These are phyloP conservation scores for Hemileccinum impolitum DNA, from an alignment of 768 basidiomycete species.

Conservation along the genomic window DNA sequence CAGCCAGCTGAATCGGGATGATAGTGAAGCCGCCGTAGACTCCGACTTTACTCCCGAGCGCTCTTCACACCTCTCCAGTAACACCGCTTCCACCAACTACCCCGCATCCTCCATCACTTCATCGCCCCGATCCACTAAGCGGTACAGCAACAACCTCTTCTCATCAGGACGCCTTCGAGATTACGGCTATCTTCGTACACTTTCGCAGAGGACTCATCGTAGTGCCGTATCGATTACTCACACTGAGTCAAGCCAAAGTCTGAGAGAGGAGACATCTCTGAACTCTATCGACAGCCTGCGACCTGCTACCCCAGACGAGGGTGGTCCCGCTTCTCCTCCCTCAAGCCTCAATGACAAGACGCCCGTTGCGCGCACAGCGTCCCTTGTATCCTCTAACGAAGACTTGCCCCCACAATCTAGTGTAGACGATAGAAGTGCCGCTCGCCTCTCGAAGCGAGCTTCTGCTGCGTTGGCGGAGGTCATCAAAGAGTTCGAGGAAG, in stretches of 20 bases:
- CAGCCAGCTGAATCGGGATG: conserved; percentile 16
- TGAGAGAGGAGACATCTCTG: conserved; percentile 43
- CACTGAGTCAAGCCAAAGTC: conserved; percentile 44
- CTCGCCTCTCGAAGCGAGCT: conserved; percentile 47
- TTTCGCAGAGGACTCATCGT: conserved; percentile 41
- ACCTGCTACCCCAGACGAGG: conserved; percentile 56
- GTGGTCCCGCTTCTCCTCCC: conserved; percentile 36
- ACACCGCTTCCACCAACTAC: conserved; percentile 35
- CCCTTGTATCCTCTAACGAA: conserved; percentile 37
- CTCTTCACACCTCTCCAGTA: conserved; percentile 35
- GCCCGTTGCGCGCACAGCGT: conserved; percentile 40
- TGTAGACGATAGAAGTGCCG: conserved; percentile 9
- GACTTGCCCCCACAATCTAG: conserved; percentile 20
- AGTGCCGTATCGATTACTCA: conserved; percentile 41
- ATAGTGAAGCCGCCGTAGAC: conserved; percentile 22
- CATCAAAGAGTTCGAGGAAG: conserved; percentile 74
- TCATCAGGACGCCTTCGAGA: conserved; percentile 79
- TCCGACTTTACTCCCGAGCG: conserved; percentile 33
- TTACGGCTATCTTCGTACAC: conserved; percentile 63
- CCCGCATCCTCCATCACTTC: conserved; percentile 39
- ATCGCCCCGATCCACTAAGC: conserved; percentile 53
- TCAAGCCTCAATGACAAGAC: conserved; percentile 43
- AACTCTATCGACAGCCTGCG: conserved; percentile 46
- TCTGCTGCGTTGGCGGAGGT: conserved; percentile 74
- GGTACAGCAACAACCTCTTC: conserved; percentile 85